Percentiles rank a stretch among this genome's conserved stretches.
phyloP scores from a whole-genome alignment of 345 rosid genomes.

The Acer campestre region DNA sequence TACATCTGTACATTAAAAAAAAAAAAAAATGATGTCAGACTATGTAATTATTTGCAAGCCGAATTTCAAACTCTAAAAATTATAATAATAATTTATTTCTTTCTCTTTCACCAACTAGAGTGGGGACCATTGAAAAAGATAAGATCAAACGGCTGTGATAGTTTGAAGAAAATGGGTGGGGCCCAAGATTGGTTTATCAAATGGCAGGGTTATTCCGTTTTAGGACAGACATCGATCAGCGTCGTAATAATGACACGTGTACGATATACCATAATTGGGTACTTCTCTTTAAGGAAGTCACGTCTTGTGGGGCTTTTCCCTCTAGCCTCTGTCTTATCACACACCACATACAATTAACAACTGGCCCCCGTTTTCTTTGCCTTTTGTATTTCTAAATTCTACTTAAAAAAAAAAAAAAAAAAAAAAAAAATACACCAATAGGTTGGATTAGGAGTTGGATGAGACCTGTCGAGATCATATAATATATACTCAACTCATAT shows the following conservation, averaged over 20 bases:
- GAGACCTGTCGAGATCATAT: no score
- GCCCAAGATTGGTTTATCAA: background rate
- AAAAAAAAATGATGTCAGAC: background rate
- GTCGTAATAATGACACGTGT: constrained; percentile 47
- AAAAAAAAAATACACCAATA: no score
- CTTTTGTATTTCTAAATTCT: background rate
- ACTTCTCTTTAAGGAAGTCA: constrained; percentile 45
- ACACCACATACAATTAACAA: background rate
- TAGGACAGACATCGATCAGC: constrained; percentile 44
- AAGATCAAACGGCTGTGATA: no score
- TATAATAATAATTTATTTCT: no score
- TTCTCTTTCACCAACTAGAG: no score
- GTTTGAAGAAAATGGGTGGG: constrained; percentile 12
- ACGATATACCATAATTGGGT: constrained; percentile 25
- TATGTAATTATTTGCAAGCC: background rate
- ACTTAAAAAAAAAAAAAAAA: no score
- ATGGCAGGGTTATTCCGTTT: constrained; percentile 39
- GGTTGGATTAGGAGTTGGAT: no score
- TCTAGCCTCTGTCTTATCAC: background rate
- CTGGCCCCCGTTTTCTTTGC: constrained; percentile 3
- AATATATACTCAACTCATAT: no score
- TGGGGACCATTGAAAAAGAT: constrained; percentile 14
- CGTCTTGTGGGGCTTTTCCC: constrained; percentile 36
- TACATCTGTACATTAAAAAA: no score
- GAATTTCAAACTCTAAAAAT: background rate